These are phyloP conservation scores for Amborella trichopoda DNA, from an alignment of 164 flowering plant species.

Conservation along the genomic window DNA sequence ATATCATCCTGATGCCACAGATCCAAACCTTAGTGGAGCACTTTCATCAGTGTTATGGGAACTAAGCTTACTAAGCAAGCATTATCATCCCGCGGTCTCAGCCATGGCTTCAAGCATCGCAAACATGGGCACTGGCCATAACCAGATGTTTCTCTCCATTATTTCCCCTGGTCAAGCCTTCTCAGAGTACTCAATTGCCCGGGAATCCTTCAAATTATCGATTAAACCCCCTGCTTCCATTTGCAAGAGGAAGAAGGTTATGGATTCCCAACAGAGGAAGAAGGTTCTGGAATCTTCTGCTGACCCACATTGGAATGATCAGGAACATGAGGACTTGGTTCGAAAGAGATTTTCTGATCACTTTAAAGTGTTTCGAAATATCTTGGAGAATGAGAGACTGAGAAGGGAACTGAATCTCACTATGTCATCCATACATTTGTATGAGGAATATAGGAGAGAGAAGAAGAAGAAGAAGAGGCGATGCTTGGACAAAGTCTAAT, in stretches of 20 bases:
- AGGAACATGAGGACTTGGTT: conserved; percentile 30
- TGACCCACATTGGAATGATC: not conserved
- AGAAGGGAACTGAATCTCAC: conserved; percentile 41
- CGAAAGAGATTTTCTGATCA: conserved; percentile 45
- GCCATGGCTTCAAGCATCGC: conserved; percentile 47
- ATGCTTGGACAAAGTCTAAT: conserved; percentile 4
- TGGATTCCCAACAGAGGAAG: conserved; percentile 5
- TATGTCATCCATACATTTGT: conserved; percentile 22
- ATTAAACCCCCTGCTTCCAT: conserved; percentile 13
- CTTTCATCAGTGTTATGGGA: conserved; percentile 89
- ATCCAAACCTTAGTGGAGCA: conserved; percentile 75
- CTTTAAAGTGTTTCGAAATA: conserved; percentile 39
- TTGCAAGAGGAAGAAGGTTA: conserved; percentile 35
- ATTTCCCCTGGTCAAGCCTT: conserved; percentile 66
- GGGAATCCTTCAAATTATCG: conserved; percentile 24
- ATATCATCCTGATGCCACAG: conserved; percentile 65
- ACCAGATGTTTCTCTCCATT: conserved; percentile 38
- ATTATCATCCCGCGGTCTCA: conserved; percentile 61
- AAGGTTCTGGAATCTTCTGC: not conserved
- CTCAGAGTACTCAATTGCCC: conserved; percentile 34
- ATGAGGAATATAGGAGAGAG: conserved; percentile 43
- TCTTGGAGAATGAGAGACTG: conserved; percentile 49
- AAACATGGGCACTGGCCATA: conserved; percentile 27
- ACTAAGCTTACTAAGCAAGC: conserved; percentile 53
- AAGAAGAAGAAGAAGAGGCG: conserved; percentile 19